Evolutionary conservation across 768 basidiomycete genomes (phyloP).

Genomic region (Tricholoma flavovirens): DNA sequence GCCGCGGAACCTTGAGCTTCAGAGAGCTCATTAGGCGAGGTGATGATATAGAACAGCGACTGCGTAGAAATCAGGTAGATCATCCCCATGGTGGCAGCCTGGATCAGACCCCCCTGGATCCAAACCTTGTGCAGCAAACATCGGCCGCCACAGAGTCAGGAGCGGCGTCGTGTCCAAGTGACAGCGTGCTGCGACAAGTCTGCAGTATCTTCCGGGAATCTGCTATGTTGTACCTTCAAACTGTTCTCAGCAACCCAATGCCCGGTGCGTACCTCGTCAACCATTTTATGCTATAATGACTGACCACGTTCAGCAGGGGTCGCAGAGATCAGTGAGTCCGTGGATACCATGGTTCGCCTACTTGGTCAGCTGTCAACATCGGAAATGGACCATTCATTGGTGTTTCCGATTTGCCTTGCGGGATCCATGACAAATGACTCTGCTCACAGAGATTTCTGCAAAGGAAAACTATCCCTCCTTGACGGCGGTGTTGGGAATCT

Average conservation of each 20-base stretch:
- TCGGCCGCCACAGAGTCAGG: slow-evolving; percentile 23
- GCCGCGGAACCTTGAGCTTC: slow-evolving; percentile 62
- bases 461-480: slow-evolving; percentile 45
- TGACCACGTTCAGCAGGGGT: slow-evolving; percentile 42
- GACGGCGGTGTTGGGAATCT: slow-evolving; percentile 58
- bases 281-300: background rate
- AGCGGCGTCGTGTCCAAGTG: slow-evolving; percentile 27
- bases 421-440: slow-evolving; percentile 70
- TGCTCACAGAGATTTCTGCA: slow-evolving; percentile 51
- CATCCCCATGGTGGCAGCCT: slow-evolving; percentile 27
- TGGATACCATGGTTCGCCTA: slow-evolving; percentile 47
- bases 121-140: slow-evolving; percentile 27
- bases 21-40: slow-evolving; percentile 73
- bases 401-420: slow-evolving; percentile 71
- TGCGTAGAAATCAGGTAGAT: slow-evolving; percentile 39
- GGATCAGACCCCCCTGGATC: slow-evolving; percentile 32
- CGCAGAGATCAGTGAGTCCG: slow-evolving; percentile 58
- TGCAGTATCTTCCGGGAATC: slow-evolving; percentile 60
- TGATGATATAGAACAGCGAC: slow-evolving; percentile 60
- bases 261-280: slow-evolving; percentile 47
- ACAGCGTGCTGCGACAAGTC: slow-evolving; percentile 45
- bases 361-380: slow-evolving; percentile 52
- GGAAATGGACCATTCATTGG: slow-evolving; percentile 57
- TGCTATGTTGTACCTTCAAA: slow-evolving; percentile 63
- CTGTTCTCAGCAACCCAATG: slow-evolving; percentile 59